Base-by-base conservation (phyloP, 148 eudicot genomes). In the Agrostemma githago region DNA sequence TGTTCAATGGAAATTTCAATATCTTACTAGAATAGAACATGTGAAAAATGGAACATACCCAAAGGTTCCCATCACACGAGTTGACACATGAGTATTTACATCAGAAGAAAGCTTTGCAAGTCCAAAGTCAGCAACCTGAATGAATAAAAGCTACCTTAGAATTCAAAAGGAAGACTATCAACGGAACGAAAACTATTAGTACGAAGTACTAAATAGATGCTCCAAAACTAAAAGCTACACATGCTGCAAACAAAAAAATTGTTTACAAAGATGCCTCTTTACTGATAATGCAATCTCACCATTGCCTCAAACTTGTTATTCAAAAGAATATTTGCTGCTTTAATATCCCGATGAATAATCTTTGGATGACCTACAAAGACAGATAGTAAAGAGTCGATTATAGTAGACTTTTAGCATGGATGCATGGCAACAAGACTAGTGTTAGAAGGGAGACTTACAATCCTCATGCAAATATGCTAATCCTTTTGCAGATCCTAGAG, bases 91-190 rank as follows among this genome's bases (percentile, higher is more conserved):
- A 77, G 99, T 95, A 75, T 90, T 87, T 61, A 79, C 85, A 20
- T 95, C 99, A 46, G 92, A 86, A 72, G 93, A 74, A 43, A 95
- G 51, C 88, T 92, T 95, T 57, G 99, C 97, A 46, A 95, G 90
- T 72, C 99, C 99, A 85, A 95, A 95, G 76, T 95, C 99, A 34
- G 99, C 96, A 82, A 95, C 99, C 99, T 95, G 85, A 71, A 76
- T 57, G 77, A 68, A 65, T 56, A 72, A 76, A 71, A 14, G 39
- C 56, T 40, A 48, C 42, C 21, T 51, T 4, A 66, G 44, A 21
- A 7, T 12, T 26, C 46, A 42, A 38, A 20, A 10, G 15, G 61
- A 20, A 4, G 62, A 58, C n/a, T 58, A 42, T 17, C 48, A 74
- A 14, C 67, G 14, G 39, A 58, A 7, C 43, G 14, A 6, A 9